Evolutionary conservation across 176 grass and related monocot species (phyloP), one percentile per base, ranked within the genome.

Genomic region (Miscanthus lutarioriparius): DNA sequence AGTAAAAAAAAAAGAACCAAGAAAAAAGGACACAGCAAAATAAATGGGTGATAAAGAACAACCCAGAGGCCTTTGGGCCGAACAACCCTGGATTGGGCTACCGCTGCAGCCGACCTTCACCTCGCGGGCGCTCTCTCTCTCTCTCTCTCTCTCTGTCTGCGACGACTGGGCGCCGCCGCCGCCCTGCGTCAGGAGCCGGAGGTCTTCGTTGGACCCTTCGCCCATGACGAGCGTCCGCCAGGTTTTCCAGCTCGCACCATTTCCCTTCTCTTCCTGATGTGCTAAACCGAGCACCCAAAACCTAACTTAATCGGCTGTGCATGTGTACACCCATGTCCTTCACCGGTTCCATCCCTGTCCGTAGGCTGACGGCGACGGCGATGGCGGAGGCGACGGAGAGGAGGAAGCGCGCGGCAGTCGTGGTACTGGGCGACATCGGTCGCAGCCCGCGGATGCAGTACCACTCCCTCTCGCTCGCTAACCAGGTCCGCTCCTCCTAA

Each of bases 381-480:
- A 76, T 41, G 48, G 75, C 51, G 35, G 27, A n/a, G 10, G 69
- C 33, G 70, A 64, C 64, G 33, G 75, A 85, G 77, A 95, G 81
- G 89, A 90, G 64, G 75, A 87, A 85, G 74, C 85, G 91, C 15
- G 93, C 77, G 26, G 91, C 91, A 9, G 96, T 94, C 71, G 93
- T 99, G 16, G 93, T 99, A 63, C 93, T 99, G 6, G 96, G 96
- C 22, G 96, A 96, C 86, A 94, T 99, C 75, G 96, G 93, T 15
- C 96, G 96, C 39, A 99, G 93, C 76, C 96, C 96, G 10, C 93
- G 96, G 39, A 96, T 99, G 96, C 93, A 99, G 75, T 96, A 99
- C 81, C 96, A 99, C 86, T 92, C 96, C 40, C 89, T 96, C 63
- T 99, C 96, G 16, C 89, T 99, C 33, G 96, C 96, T 81, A 85